These are phyloP conservation scores for Chaetothyriales sp. DNA, from an alignment of 2,329 filamentous ascomycete species.

Conservation along the genomic window DNA sequence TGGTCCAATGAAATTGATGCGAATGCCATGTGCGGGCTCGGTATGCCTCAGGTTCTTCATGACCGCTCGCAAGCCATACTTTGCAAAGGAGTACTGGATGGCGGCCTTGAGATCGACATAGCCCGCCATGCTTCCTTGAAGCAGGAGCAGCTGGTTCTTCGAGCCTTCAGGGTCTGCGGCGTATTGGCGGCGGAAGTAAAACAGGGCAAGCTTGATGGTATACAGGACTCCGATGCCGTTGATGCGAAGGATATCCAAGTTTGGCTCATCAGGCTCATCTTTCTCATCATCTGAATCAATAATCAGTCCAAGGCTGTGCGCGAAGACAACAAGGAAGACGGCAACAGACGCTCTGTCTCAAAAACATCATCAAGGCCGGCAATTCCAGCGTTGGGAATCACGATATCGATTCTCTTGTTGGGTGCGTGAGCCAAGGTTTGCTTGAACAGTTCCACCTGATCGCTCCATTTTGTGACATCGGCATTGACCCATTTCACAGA, in stretches of 20 bases:
- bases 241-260: slow-evolving; percentile 21
- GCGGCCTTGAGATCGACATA: slow-evolving; percentile 22
- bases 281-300: slow-evolving; percentile 18
- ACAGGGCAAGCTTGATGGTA: slow-evolving; percentile 15
- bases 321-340: slow-evolving; percentile 8
- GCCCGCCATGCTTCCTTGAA: slow-evolving; percentile 23
- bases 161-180: slow-evolving; percentile 17
- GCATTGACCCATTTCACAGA: slow-evolving; percentile 22
- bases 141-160: slow-evolving; percentile 18
- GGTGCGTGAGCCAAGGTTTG: slow-evolving; percentile 39
- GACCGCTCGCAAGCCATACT: slow-evolving; percentile 26
- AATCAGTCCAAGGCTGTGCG: slow-evolving; percentile 34
- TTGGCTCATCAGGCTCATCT: slow-evolving; percentile 19
- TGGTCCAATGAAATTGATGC: slow-evolving; percentile 25
- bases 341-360: slow-evolving; percentile 12
- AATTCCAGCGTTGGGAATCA: slow-evolving; percentile 54
- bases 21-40: slow-evolving; percentile 25
- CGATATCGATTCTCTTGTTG: slow-evolving; percentile 43
- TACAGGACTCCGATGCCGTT: slow-evolving; percentile 13
- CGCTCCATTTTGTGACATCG: slow-evolving; percentile 51
- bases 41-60: slow-evolving; percentile 23
- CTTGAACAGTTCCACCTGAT: slow-evolving; percentile 49
- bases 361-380: slow-evolving; percentile 25
- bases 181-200: slow-evolving; percentile 22
- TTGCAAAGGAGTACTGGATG: slow-evolving; percentile 24